Percentiles rank a stretch among this genome's conserved stretches.
These are phyloP conservation scores for Mycena vulgaris DNA, from an alignment of 768 basidiomycete species.

Conservation along the genomic window DNA sequence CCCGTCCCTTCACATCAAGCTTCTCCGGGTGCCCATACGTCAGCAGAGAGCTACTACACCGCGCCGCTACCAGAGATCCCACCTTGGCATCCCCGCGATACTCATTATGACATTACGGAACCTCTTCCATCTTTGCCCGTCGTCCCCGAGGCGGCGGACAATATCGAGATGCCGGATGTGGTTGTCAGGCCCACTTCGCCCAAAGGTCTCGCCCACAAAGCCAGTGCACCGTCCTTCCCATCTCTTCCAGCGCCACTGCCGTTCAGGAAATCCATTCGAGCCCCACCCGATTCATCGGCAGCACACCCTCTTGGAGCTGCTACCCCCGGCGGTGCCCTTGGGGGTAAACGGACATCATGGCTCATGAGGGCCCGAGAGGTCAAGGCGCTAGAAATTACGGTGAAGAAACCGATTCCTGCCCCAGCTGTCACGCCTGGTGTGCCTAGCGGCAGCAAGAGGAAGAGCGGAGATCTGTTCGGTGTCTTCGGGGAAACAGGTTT, in stretches of 20 bases:
- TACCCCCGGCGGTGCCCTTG: constrained; percentile 58
- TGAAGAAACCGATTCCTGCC: constrained; percentile 51
- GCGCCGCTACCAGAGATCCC: constrained; percentile 32
- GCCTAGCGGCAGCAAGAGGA: constrained; percentile 67
- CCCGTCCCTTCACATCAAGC: not conserved
- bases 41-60: constrained; percentile 8
- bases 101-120: constrained; percentile 17
- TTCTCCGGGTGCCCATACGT: not conserved
- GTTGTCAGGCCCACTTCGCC: constrained; percentile 28
- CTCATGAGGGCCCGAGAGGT: constrained; percentile 82
- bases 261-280: constrained; percentile 76
- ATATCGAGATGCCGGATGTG: constrained; percentile 41
- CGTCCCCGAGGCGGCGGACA: constrained; percentile 10
- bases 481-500: constrained; percentile 42
- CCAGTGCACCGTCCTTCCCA: constrained; percentile 65
- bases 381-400: constrained; percentile 74
- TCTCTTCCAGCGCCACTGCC: constrained; percentile 79
- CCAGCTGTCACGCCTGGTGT: constrained; percentile 33
- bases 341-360: constrained; percentile 86
- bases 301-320: constrained; percentile 52
- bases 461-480: constrained; percentile 68
- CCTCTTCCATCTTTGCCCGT: constrained; percentile 22
- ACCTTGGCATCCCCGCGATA: constrained; percentile 22
- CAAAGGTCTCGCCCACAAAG: constrained; percentile 53
- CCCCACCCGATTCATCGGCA: constrained; percentile 61